Conservation (phyloP, 768 basidiomycete genomes). For the Tylopilus intermedius region DNA sequence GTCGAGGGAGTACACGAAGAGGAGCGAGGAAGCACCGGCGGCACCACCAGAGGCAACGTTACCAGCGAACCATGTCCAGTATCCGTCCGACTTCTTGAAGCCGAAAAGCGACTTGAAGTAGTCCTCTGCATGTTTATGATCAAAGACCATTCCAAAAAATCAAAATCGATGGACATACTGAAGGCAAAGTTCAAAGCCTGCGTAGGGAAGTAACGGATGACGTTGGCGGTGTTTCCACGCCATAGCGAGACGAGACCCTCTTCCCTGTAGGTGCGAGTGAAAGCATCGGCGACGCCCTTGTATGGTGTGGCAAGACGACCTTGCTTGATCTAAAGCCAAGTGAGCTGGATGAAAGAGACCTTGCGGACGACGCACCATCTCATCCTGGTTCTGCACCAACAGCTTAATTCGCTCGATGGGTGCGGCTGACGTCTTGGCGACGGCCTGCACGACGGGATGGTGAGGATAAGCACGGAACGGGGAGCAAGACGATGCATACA, state of each 20-base stretch:
- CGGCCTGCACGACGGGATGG: constrained; percentile 55
- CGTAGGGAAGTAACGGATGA: constrained; percentile 99
- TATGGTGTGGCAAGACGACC: constrained; percentile 95
- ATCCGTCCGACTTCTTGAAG: constrained; percentile 96
- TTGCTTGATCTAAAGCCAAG: constrained; percentile 80
- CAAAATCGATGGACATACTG: constrained; percentile 55
- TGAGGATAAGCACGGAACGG: constrained; percentile 12
- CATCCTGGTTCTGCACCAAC: constrained; percentile 98
- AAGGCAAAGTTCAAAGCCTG: constrained; percentile 99
- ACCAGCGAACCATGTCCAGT: constrained; percentile 98
- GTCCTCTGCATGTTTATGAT: constrained; percentile 52
- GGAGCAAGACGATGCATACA: constrained; percentile 40
- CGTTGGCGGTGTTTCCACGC: constrained; percentile 99
- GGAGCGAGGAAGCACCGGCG: constrained; percentile 95
- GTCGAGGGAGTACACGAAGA: constrained; percentile 99
- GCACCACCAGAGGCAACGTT: constrained; percentile 99
- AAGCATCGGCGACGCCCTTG: constrained; percentile 94
- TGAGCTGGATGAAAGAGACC: constrained; percentile 3
- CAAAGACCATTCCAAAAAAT: not conserved
- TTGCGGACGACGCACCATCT: constrained; percentile 67
- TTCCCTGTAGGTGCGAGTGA: constrained; percentile 84
- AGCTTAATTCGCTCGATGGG: constrained; percentile 99
- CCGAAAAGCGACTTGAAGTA: constrained; percentile 99
- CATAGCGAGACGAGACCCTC: constrained; percentile 95
- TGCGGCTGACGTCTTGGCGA: constrained; percentile 97